These are phyloP conservation scores for Haplographium delicatum DNA, from an alignment of 495 filamentous ascomycete species.

Conservation along the genomic window DNA sequence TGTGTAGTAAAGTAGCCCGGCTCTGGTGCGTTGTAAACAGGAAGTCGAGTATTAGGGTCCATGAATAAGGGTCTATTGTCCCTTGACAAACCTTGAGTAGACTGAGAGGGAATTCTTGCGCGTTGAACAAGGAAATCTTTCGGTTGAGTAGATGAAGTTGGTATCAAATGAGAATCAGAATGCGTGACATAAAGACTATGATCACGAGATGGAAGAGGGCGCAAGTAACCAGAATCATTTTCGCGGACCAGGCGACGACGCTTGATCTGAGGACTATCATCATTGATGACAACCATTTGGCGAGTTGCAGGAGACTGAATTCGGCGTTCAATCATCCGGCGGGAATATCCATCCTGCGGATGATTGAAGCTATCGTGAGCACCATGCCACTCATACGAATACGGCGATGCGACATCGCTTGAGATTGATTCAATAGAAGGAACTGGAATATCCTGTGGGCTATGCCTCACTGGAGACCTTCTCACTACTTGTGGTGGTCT, in stretches of 20 bases:
- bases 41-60: constrained; percentile 15
- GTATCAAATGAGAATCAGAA: constrained; percentile 25
- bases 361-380: constrained; percentile 5
- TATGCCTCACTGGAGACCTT: constrained; percentile 22
- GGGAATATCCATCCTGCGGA: constrained; percentile 16
- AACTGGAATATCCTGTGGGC: constrained; percentile 35
- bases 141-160: constrained; percentile 16
- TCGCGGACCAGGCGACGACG: constrained; percentile 23
- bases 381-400: constrained; percentile 7
- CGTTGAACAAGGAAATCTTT: constrained; percentile 14
- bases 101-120: constrained; percentile 6
- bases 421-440: constrained; percentile 37
- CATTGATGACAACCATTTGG: constrained; percentile 21
- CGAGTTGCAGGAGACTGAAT: constrained; percentile 11
- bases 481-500: constrained; percentile 25
- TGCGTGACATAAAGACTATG: constrained; percentile 10
- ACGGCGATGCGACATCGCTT: constrained; percentile 18
- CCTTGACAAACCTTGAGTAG: constrained; percentile 22
- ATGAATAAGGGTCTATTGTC: constrained; percentile 3
- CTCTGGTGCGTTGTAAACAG: constrained; percentile 22
- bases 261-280: constrained; percentile 23
- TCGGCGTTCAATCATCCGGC: constrained; percentile 11
- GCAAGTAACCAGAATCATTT: constrained; percentile 20
- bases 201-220: constrained; percentile 19
- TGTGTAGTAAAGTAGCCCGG: constrained; percentile 3